Percentiles rank a stretch among this genome's conserved stretches.
Conservation (phyloP, 768 basidiomycete genomes). For the Lyophyllum shimeji region DNA sequence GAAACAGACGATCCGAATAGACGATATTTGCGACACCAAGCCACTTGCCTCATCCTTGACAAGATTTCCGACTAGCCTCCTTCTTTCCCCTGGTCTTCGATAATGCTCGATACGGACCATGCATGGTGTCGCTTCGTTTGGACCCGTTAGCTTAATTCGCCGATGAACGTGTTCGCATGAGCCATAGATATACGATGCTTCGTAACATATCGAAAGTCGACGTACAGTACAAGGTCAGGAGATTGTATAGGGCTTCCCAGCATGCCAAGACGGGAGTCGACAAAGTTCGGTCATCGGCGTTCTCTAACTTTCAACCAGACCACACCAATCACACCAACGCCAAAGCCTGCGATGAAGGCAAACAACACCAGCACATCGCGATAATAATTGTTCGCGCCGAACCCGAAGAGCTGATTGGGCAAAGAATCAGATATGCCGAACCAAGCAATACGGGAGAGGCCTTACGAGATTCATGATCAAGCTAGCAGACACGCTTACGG, state of each 20-base stretch:
- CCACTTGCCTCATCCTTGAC: too few species aligned
- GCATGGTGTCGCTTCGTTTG: too few species aligned
- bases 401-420: constrained; percentile 74
- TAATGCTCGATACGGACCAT: too few species aligned
- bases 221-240: too few species aligned
- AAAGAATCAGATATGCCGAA: not conserved
- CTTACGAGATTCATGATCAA: constrained; percentile 85
- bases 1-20: too few species aligned
- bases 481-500: constrained; percentile 73
- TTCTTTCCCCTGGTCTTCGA: too few species aligned
- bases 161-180: too few species aligned
- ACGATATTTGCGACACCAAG: too few species aligned
- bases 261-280: not conserved
- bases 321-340: constrained; percentile 62
- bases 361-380: constrained; percentile 86
- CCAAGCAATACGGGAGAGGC: constrained; percentile 7
- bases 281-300: constrained; percentile 46
- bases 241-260: not conserved
- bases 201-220: too few species aligned
- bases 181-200: too few species aligned
- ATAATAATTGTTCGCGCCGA: constrained; percentile 79
- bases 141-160: too few species aligned
- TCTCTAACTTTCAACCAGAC: constrained; percentile 83
- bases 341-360: constrained; percentile 83
- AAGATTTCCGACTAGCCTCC: too few species aligned